Conservation (phyloP, 2,329 filamentous ascomycete species). For the Mycosphaerella arachidis region DNA sequence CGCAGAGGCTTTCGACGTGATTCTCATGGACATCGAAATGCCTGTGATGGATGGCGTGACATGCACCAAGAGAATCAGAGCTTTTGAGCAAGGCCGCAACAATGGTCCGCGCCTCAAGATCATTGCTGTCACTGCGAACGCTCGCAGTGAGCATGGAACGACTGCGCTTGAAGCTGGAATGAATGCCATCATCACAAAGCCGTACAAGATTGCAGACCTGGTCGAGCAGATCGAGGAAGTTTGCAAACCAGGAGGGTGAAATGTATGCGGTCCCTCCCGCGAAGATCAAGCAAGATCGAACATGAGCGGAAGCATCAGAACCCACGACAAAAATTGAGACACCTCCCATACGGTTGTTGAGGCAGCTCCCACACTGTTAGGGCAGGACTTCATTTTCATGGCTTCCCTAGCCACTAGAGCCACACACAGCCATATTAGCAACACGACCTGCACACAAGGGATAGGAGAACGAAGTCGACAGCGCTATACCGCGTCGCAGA, state of each 20-base stretch:
- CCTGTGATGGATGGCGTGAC: constrained; percentile 29
- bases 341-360: no score
- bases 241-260: constrained; percentile 1
- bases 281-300: no score
- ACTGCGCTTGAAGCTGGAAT: constrained; percentile 26
- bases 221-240: constrained; percentile 17
- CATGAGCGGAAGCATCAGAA: no score
- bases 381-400: no score
- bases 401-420: no score
- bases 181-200: constrained; percentile 22
- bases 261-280: no score
- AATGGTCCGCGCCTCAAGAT: constrained; percentile 21
- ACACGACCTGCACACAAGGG: no score
- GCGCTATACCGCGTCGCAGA: no score
- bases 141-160: constrained; percentile 25
- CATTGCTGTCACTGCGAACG: constrained; percentile 31
- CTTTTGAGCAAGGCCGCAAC: constrained; percentile 16
- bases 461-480: no score
- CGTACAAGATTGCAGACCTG: constrained; percentile 22
- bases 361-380: no score
- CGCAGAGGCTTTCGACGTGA: constrained; percentile 16
- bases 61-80: constrained; percentile 25
- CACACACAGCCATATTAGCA: no score
- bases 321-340: no score
- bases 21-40: constrained; percentile 33